These are phyloP conservation scores for Mastigamoeba balamuthi DNA, from an alignment of 78 protist species.

Conservation along the genomic window DNA sequence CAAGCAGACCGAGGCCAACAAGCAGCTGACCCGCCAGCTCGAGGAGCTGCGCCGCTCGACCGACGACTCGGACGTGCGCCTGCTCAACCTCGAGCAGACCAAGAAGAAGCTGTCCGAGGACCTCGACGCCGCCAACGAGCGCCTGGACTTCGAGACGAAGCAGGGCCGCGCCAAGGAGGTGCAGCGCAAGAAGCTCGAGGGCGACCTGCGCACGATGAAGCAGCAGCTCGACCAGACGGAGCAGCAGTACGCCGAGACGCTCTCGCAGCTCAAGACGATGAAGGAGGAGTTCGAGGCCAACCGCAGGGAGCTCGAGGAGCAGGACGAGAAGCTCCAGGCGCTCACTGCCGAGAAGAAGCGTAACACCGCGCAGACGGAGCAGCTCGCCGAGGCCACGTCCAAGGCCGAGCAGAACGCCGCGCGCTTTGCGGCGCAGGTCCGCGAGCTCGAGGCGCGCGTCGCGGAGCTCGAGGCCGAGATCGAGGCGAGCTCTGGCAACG, in stretches of 20 bases:
- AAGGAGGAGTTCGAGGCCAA: constrained; percentile 44
- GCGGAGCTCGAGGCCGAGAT: constrained; percentile 34
- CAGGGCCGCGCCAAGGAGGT: not conserved
- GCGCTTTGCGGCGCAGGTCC: too few species aligned
- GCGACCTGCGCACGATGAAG: constrained; percentile 32
- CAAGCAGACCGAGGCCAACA: constrained; percentile 20
- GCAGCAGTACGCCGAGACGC: constrained; percentile 27
- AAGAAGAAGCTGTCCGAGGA: constrained; percentile 35
- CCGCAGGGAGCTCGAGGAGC: constrained; percentile 38
- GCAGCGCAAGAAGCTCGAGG: too few species aligned
- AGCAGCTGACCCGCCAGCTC: not conserved
- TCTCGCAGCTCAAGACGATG: too few species aligned
- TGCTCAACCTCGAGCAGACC: constrained; percentile 26
- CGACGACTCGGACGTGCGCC: too few species aligned
- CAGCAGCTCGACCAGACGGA: constrained; percentile 30
- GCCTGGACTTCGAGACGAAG: not conserved
- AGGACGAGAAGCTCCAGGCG: constrained; percentile 43
- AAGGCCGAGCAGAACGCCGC: too few species aligned
- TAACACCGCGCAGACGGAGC: too few species aligned
- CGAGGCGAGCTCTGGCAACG: constrained; percentile 28
- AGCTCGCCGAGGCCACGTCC: constrained; percentile 12
- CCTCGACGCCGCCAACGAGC: constrained; percentile 13
- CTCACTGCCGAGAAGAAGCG: too few species aligned
- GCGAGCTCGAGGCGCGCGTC: constrained; percentile 53
- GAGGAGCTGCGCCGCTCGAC: not conserved